Evolutionary conservation across 139 green algal genomes (phyloP).

Genomic region (Auxenochlorella protothecoides): DNA sequence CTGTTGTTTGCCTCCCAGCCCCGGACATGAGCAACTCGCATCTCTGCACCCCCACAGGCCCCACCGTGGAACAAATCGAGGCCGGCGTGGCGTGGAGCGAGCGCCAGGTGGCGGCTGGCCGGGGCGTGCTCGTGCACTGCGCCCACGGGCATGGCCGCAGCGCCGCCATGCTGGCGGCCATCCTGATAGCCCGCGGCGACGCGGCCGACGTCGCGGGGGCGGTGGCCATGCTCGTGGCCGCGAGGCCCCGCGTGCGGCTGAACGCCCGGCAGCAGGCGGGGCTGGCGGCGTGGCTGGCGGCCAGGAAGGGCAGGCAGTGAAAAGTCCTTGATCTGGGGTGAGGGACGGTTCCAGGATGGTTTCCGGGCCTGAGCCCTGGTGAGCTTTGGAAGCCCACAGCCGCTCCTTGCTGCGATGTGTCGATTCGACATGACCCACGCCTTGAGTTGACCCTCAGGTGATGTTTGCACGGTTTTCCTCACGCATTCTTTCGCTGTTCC

Average conservation of each 20-base stretch:
- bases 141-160: conserved; percentile 47
- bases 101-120: conserved; percentile 19
- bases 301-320: background rate
- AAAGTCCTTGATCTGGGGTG: no score
- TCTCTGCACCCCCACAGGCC: conserved; percentile 10
- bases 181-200: background rate
- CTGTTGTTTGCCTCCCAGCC: no score
- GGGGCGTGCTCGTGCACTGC: conserved; percentile 4
- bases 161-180: conserved; percentile 35
- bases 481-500: no score
- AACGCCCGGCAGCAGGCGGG: conserved; percentile 6
- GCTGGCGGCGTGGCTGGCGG: background rate
- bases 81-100: conserved; percentile 39
- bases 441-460: no score
- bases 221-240: background rate
- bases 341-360: no score
- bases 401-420: no score
- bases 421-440: no score
- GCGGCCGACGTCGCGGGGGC: conserved; percentile 1
- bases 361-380: no score
- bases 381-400: no score
- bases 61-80: conserved; percentile 31
- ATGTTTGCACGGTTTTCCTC: no score
- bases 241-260: conserved; percentile 3
- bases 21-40: no score